Evolutionary conservation across 805 yeast genomes (phyloP), one percentile per base, ranked within the genome.

Genomic region (Starmerella stellata): DNA sequence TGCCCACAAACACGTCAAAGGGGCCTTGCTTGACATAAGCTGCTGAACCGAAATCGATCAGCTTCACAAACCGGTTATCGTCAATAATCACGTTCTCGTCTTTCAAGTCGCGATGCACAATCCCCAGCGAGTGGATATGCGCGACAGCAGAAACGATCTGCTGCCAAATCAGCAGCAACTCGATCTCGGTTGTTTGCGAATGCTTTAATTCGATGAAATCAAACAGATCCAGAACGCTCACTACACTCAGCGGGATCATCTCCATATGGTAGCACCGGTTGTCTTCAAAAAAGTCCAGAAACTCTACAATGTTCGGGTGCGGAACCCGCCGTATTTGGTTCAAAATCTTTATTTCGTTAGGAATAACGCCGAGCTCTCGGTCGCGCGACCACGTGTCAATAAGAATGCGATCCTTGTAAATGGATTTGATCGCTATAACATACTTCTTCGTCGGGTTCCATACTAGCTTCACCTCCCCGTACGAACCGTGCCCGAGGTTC

Each of bases 301-400:
- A 68, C 45, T 78, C 65, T 69, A 83, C 72, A 34, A 85, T 79
- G 56, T 82, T 83, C 4, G 87, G 90, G 56, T 87, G 95, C 1
- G 90, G 92, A 41, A 70, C 69, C 34, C 63, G 60, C 3, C 53
- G 33, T 42, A 87, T 60, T n/a, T 75, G 74, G 23, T 87, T 75
- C 81, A 90, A 75, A 34, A 90, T 75, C 55, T 83, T 93, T 47
- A 90, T 90, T 57, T 90, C 98, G n/a, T 87, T 75, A 2, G 96
- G 96, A 28, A 90, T 78, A 0, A 95, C 85, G 4, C 98, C 98
- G 31, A 90, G 61, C 43, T 69, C 70, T 20, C 94, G 70, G 57
- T 90, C 96, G 39, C 96, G 66, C 2, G 83, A 93, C 98, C 98
- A 90, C 0, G 96, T 83, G 56, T 90, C 98, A 9, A 90, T 95